Conservation (phyloP, 129 eudicot species). For the Smallanthus sonchifolius region DNA sequence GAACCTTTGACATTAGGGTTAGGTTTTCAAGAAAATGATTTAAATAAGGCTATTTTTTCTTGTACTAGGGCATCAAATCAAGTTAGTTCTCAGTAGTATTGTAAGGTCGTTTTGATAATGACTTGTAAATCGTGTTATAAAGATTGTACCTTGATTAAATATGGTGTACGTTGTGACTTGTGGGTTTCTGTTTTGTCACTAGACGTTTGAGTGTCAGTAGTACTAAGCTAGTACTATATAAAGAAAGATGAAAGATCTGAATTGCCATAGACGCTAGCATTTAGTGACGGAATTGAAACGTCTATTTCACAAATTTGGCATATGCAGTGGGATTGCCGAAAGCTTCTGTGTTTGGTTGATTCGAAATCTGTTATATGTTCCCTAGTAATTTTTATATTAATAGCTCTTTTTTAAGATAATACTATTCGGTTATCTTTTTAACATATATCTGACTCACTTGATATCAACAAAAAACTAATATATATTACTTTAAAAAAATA, state of each 20-base stretch:
- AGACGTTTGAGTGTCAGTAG: conserved; percentile 31
- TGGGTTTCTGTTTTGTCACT: conserved; percentile 46
- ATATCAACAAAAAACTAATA: too few relatives aligned
- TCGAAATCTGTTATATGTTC: conserved; percentile 1
- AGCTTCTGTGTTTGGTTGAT: conserved; percentile 24
- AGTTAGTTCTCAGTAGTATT: not conserved
- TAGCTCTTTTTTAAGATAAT: not conserved
- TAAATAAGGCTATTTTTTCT: too few relatives aligned
- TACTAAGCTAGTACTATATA: conserved; percentile 18
- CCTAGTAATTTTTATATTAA: not conserved
- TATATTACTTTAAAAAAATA: too few relatives aligned
- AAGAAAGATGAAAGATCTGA: conserved; percentile 43
- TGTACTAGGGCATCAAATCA: conserved; percentile 11
- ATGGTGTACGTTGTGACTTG: conserved; percentile 18
- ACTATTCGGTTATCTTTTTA: too few relatives aligned
- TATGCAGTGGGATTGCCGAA: conserved; percentile 42
- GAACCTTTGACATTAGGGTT: conserved; percentile 34
- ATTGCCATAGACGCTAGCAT: conserved; percentile 41
- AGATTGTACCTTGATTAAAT: conserved; percentile 25
- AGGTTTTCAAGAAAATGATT: conserved; percentile 18
- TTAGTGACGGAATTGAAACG: conserved; percentile 42
- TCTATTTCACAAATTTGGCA: conserved; percentile 36
- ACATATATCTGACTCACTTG: too few relatives aligned
- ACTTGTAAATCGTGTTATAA: conserved; percentile 33
- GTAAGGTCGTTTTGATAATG: conserved; percentile 7